Evolutionary conservation across 345 rosid genomes (phyloP).

Genomic region (Moringa oleifera): DNA sequence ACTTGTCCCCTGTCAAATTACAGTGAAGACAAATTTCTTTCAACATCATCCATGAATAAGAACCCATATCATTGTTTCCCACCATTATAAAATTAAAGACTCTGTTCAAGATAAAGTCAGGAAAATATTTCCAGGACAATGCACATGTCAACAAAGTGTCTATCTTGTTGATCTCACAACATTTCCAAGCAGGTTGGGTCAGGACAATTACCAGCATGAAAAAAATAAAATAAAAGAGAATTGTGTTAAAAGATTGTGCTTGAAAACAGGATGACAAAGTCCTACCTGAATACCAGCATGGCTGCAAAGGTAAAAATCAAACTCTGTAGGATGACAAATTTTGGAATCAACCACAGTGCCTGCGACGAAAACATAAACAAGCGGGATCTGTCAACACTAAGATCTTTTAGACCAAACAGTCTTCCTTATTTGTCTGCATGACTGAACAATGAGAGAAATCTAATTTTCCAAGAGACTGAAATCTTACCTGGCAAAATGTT

Average conservation of each 20-base stretch:
- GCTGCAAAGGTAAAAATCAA: constrained; percentile 96
- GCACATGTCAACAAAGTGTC: no score
- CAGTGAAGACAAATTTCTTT: background rate
- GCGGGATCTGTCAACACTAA: background rate
- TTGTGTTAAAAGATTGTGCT: no score
- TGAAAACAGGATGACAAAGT: background rate
- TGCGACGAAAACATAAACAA: constrained; percentile 22
- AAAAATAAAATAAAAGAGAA: no score
- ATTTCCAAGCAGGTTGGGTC: no score
- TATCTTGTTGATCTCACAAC: no score
- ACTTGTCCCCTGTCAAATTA: constrained; percentile 70
- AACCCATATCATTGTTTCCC: background rate
- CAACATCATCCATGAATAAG: background rate
- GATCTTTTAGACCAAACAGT: background rate
- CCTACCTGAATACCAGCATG: constrained; percentile 98
- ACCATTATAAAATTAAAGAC: no score
- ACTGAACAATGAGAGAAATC: background rate
- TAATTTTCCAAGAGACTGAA: background rate
- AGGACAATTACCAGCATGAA: no score
- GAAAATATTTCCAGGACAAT: no score
- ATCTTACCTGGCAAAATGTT: constrained; percentile 82
- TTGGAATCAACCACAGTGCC: constrained; percentile 95
- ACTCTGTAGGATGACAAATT: constrained; percentile 96
- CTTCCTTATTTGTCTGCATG: no score
- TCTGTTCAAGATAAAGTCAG: no score